Percentiles rank a stretch among this genome's conserved stretches.
phyloP scores from a whole-genome alignment of 1,284 basidiomycete genomes.

The Leccinum huronense region DNA sequence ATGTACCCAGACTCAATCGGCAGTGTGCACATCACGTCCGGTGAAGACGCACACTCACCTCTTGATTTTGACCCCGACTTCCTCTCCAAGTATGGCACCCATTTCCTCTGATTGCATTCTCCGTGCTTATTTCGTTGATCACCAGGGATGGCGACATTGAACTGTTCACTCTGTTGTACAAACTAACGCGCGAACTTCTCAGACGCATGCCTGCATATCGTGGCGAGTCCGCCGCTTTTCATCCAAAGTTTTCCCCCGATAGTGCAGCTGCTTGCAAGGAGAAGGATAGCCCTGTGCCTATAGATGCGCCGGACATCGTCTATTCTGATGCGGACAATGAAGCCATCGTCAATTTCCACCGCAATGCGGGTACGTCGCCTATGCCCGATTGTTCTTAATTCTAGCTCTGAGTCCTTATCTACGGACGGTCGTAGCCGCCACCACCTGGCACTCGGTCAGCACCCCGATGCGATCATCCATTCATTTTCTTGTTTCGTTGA shows the following conservation, averaged over 20 bases:
- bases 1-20: constrained; percentile 33
- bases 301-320: constrained; percentile 46
- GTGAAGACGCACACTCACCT: constrained; percentile 22
- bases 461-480: not conserved
- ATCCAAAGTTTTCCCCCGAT: constrained; percentile 50
- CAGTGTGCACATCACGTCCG: constrained; percentile 32
- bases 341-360: constrained; percentile 45
- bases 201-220: constrained; percentile 57
- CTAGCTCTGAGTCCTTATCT: not conserved
- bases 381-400: too few relatives aligned
- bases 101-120: not conserved
- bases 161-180: constrained; percentile 20
- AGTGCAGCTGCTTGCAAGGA: constrained; percentile 43
- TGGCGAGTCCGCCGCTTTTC: constrained; percentile 46
- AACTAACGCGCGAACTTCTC: constrained; percentile 22
- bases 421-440: constrained; percentile 35
- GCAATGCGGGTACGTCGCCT: constrained; percentile 31
- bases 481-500: not conserved
- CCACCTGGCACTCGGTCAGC: constrained; percentile 57
- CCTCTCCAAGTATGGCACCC: constrained; percentile 11
- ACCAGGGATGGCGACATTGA: constrained; percentile 17
- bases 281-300: constrained; percentile 38
- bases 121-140: not conserved
- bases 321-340: constrained; percentile 60
- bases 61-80: constrained; percentile 24